Percentiles rank a stretch among this genome's conserved stretches.
Evolutionary conservation across 1,139 yeast genomes (phyloP).

Genomic region (Nakaseomyces nivariensis): DNA sequence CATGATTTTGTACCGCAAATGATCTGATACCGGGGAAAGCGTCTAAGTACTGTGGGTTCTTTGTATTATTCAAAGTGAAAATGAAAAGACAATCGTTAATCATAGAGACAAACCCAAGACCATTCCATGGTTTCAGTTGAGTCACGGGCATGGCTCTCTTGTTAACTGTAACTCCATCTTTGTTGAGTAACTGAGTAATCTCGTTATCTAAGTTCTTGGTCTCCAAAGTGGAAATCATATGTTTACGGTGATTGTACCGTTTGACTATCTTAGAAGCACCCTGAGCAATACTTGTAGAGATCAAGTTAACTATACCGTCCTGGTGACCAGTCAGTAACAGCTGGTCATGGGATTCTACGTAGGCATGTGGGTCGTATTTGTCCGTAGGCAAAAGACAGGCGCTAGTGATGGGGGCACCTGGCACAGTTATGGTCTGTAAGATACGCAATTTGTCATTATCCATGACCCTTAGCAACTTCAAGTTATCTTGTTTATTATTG

Average conservation of each 20-base stretch:
- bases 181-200: conserved; percentile 10
- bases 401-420: conserved; percentile 18
- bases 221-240: conserved; percentile 10
- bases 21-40: conserved; percentile 19
- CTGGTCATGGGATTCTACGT: conserved; percentile 12
- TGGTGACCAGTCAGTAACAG: conserved; percentile 22
- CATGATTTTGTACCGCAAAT: conserved; percentile 12
- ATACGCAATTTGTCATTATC: conserved; percentile 11
- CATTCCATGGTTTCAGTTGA: conserved; percentile 15
- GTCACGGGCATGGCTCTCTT: conserved; percentile 16
- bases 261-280: conserved; percentile 21
- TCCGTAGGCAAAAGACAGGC: conserved; percentile 10
- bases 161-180: neutral
- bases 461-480: conserved; percentile 14
- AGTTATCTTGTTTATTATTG: conserved; percentile 10
- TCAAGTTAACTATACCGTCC: conserved; percentile 24
- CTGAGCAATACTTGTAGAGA: conserved; percentile 16
- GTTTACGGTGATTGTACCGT: conserved; percentile 22
- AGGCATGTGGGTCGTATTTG: conserved; percentile 8
- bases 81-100: conserved; percentile 25
- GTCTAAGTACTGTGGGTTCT: conserved; percentile 20
- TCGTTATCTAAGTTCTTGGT: conserved; percentile 2
- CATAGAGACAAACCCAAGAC: conserved; percentile 18
- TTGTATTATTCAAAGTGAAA: conserved; percentile 15
- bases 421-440: conserved; percentile 21